phyloP scores from a whole-genome alignment of 177 flowering plant species.

The Telopea speciosissima region DNA sequence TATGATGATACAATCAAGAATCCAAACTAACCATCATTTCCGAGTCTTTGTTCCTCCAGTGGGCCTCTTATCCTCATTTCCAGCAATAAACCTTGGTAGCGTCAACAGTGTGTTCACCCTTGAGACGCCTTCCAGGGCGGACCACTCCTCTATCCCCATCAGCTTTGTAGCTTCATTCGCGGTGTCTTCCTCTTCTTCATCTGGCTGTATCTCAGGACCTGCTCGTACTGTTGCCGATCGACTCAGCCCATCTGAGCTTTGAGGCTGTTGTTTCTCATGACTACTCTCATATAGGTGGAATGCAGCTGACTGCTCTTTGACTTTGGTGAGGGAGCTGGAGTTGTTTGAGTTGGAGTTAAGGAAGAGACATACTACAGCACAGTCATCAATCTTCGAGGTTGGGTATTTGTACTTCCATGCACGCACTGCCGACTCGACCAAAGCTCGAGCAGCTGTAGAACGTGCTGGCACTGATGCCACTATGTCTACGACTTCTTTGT shows the following conservation, averaged over 20 bases:
- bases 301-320: slow-evolving; percentile 18
- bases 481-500: slow-evolving; percentile 83
- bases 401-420: slow-evolving; percentile 89
- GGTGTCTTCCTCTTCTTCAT: slow-evolving; percentile 23
- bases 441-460: slow-evolving; percentile 58
- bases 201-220: slow-evolving; percentile 27
- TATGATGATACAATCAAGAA: background rate
- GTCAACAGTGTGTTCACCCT: slow-evolving; percentile 78
- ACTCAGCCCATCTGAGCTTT: slow-evolving; percentile 9
- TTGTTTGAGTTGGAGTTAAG: slow-evolving; percentile 40
- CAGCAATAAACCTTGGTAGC: slow-evolving; percentile 69
- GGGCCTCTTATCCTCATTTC: slow-evolving; percentile 30
- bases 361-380: slow-evolving; percentile 96
- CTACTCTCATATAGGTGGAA: background rate
- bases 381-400: slow-evolving; percentile 86
- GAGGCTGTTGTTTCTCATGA: slow-evolving; percentile 23
- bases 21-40: slow-evolving; percentile 6
- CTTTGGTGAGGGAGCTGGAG: slow-evolving; percentile 23
- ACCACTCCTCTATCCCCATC: slow-evolving; percentile 46
- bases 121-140: slow-evolving; percentile 87
- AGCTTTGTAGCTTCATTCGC: slow-evolving; percentile 4
- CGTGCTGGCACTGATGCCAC: slow-evolving; percentile 58
- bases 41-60: slow-evolving; percentile 11
- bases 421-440: slow-evolving; percentile 83
- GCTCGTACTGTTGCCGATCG: slow-evolving; percentile 38